Base-by-base conservation (phyloP, 2,329 filamentous ascomycete genomes). In the Amphichorda felina region DNA sequence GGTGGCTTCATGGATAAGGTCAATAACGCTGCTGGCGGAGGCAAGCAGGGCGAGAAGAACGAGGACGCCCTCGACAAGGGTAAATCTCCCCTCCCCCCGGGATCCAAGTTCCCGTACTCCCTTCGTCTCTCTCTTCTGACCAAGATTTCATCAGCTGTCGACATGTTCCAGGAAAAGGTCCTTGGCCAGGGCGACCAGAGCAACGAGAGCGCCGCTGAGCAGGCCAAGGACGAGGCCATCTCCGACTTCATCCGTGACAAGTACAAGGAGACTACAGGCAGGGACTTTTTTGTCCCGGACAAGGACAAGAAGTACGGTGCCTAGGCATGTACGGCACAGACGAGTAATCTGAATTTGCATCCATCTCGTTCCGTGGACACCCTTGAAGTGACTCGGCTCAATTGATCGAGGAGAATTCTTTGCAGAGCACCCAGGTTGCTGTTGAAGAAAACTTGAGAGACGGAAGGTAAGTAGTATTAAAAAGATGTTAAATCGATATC, bases 31-130 rank as follows among this genome's bases (percentile, higher is more conserved):
- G 80, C 79, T 15, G 84, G 84, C 25, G 84, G 84, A 36, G 84
- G 84, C 26, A 59, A 59, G 24, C 64, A 82, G 57, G 76, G 79
- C 52, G 84, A 89, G 70, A 79, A 85, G 72, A 82, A 87, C 47
- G 83, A 91, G 57, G 82, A 89, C 50, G 61, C 56, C n/a, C 72
- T 91, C 35, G 84, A 91, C 63, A 91, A 91, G 64, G 79, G 82
- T 85, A 42, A 17, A 41, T 25, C 16, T 13, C 24, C 0, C 11
- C 4, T 16, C 3, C 26, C 26, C 26, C 11, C 11, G n/a, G n/a
- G n/a, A n/a, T n/a, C n/a, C n/a, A n/a, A n/a, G n/a, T n/a, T 8
- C 8, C 11, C 14, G 7, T 13, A 29, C 19, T 22, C 15, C 32
- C 22, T n/a, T 22, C 5, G 5, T 36, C 33, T 32, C 25, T 4